phyloP scores from a whole-genome alignment of 352 stramenopile species.

The Elongisporangium prolatum region DNA sequence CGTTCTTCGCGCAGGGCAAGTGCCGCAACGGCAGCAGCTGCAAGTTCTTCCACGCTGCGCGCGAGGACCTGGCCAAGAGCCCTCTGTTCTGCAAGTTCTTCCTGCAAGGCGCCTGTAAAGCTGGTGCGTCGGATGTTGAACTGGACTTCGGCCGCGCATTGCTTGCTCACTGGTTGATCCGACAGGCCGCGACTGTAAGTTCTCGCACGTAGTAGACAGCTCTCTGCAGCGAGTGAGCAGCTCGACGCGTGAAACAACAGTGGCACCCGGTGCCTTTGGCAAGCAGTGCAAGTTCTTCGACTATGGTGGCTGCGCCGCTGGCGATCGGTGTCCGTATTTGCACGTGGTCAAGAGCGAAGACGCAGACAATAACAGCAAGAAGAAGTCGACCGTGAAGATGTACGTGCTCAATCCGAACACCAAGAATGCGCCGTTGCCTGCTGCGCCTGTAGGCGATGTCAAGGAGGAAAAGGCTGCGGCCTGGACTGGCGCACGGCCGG shows the following conservation, averaged over 20 bases:
- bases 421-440: slow-evolving; percentile 15
- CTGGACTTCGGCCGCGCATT: not conserved
- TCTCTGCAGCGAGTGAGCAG: slow-evolving; percentile 23
- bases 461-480: slow-evolving; percentile 29
- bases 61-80: slow-evolving; percentile 29
- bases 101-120: slow-evolving; percentile 55
- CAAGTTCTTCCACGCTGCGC: slow-evolving; percentile 55
- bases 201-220: slow-evolving; percentile 37
- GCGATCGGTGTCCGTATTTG: slow-evolving; percentile 60
- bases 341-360: slow-evolving; percentile 31
- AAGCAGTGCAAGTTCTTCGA: slow-evolving; percentile 75
- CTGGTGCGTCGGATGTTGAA: slow-evolving; percentile 12
- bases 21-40: slow-evolving; percentile 62
- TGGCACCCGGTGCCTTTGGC: slow-evolving; percentile 36
- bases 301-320: slow-evolving; percentile 51
- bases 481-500: not conserved
- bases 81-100: slow-evolving; percentile 69
- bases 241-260: slow-evolving; percentile 38
- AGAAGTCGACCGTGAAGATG: slow-evolving; percentile 22
- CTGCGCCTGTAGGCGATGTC: slow-evolving; percentile 14
- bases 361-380: slow-evolving; percentile 9
- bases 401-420: slow-evolving; percentile 21
- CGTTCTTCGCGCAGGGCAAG: slow-evolving; percentile 65
- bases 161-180: not conserved
- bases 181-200: slow-evolving; percentile 53